These are phyloP conservation scores for Phylloporus sp. DNA, from an alignment of 768 basidiomycete species.

Conservation along the genomic window DNA sequence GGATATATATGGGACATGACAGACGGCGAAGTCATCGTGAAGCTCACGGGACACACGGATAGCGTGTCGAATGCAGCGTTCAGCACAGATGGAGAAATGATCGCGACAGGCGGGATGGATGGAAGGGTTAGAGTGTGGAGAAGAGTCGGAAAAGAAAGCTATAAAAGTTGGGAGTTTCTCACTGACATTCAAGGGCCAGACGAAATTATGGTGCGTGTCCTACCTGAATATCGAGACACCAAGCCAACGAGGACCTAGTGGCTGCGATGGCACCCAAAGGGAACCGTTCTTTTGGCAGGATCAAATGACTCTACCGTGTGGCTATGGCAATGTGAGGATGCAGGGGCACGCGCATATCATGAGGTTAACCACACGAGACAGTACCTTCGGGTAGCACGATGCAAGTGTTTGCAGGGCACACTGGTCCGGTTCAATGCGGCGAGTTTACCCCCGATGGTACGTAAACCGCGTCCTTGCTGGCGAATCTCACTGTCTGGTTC, in stretches of 20 bases:
- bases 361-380: constrained; percentile 29
- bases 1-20: constrained; percentile 92
- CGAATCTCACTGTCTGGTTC: constrained; percentile 4
- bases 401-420: constrained; percentile 94
- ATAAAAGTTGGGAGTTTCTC: constrained; percentile 88
- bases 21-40: constrained; percentile 73
- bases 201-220: constrained; percentile 78
- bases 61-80: constrained; percentile 78
- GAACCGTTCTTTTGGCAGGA: constrained; percentile 81
- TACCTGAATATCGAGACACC: background rate
- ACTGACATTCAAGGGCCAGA: constrained; percentile 91
- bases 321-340: constrained; percentile 90
- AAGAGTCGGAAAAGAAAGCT: constrained; percentile 69
- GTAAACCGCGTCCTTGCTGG: background rate
- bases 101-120: constrained; percentile 98
- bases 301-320: constrained; percentile 92
- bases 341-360: background rate
- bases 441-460: constrained; percentile 88
- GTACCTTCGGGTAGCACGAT: constrained; percentile 94
- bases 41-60: constrained; percentile 89
- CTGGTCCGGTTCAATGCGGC: constrained; percentile 76
- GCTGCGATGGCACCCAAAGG: constrained; percentile 95
- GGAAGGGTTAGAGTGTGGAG: constrained; percentile 91
- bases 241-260: constrained; percentile 49
- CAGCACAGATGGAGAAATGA: constrained; percentile 86